A percentile compares a stretch with the other conserved stretches of the same genome.
phyloP scores from a whole-genome alignment of 164 flowering plant genomes.

The Vitis vinifera region ASM3070453v1 NC_081811.1:4205501-4206000 shows the following conservation, averaged over 20 bases:
- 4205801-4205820: conserved; percentile 7
- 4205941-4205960: conserved; percentile 12
- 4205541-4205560: conserved; percentile 14
- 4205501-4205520: conserved; percentile 37
- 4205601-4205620: not conserved
- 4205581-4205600: conserved; percentile 11
- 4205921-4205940: conserved; percentile 17
- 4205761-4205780: conserved; percentile 19
- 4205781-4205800: conserved; percentile 26
- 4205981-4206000: conserved; percentile 52
- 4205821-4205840: conserved; percentile 9
- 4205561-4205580: conserved; percentile 7
- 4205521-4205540: conserved; percentile 9
- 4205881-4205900: conserved; percentile 11
- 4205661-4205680: not conserved
- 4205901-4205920: conserved; percentile 8
- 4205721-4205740: conserved; percentile 11
- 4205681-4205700: conserved; percentile 10
- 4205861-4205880: conserved; percentile 2
- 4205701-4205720: conserved; percentile 9
- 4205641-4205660: conserved; percentile 5
- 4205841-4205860: conserved; percentile 10
- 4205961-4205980: conserved; percentile 27
- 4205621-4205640: not conserved
- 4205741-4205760: conserved; percentile 16